Evolutionary conservation across 2,329 filamentous ascomycete species (phyloP).

Genomic region (Acephala macrosclerotiorum): DNA sequence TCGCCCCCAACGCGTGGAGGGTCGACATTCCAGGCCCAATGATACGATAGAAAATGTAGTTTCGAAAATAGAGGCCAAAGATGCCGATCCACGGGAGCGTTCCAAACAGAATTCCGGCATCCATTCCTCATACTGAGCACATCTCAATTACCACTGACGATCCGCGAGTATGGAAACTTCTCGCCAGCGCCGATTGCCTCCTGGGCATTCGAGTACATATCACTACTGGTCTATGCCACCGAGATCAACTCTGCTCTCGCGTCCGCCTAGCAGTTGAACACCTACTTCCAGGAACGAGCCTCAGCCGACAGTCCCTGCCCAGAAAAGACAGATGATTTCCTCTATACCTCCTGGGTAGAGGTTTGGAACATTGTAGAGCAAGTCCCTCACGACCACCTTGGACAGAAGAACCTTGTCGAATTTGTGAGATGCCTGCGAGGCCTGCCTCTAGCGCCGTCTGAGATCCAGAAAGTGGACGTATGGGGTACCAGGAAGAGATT

Average conservation of each 20-base stretch:
- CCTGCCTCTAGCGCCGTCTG: neutral
- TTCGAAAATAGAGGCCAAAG: too few relatives aligned
- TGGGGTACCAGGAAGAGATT: neutral
- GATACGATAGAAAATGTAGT: too few relatives aligned
- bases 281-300: neutral
- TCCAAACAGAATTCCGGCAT: neutral
- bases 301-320: neutral
- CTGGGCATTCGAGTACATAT: neutral
- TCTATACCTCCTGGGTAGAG: neutral
- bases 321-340: neutral
- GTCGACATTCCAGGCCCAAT: too few relatives aligned
- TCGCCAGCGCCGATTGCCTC: neutral
- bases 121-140: neutral
- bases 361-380: neutral
- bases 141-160: neutral
- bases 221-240: neutral
- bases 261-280: neutral
- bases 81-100: neutral
- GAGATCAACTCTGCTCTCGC: neutral
- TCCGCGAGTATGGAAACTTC: neutral
- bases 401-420: neutral
- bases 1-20: too few relatives aligned
- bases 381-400: neutral
- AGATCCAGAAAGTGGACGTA: neutral
- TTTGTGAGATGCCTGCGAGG: neutral